phyloP scores from a whole-genome alignment of 345 rosid species.

The Eucalyptus sp. region DNA sequence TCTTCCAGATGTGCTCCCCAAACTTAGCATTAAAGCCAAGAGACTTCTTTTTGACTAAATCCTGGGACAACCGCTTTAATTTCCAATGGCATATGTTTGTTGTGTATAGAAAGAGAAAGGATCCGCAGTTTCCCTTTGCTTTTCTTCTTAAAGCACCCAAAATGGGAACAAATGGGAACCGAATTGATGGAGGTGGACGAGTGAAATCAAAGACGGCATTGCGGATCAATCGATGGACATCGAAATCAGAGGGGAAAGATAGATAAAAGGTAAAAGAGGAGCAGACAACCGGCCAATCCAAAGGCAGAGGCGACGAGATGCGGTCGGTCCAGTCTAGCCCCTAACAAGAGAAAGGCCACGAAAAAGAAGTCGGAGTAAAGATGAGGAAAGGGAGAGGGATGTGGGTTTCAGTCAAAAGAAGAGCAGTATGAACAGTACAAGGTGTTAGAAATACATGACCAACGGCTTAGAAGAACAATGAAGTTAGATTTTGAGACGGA shows the following conservation, averaged over 20 bases:
- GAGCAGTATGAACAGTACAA: neutral
- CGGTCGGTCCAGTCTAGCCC: neutral
- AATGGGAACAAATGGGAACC: neutral
- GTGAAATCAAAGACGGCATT: neutral
- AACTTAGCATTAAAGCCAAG: neutral
- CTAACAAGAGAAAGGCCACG: neutral
- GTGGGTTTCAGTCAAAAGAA: neutral
- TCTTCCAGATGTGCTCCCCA: neutral
- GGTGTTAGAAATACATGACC: no score
- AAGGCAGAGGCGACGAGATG: neutral
- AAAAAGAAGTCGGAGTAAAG: neutral
- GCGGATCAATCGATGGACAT: neutral
- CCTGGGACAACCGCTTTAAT: neutral
- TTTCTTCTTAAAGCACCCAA: neutral
- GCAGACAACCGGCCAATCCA: neutral
- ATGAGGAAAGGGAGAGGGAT: neutral
- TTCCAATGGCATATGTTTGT: neutral
- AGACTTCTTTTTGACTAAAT: neutral
- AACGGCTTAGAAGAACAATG: accelerated
- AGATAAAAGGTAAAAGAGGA: neutral
- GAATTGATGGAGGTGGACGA: neutral
- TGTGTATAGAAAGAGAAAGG: neutral
- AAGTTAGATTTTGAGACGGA: accelerated
- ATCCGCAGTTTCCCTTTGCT: neutral
- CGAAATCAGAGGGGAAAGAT: neutral